phyloP scores from a whole-genome alignment of 2,329 filamentous ascomycete species.

The Pseudopyricularia javanii region DNA sequence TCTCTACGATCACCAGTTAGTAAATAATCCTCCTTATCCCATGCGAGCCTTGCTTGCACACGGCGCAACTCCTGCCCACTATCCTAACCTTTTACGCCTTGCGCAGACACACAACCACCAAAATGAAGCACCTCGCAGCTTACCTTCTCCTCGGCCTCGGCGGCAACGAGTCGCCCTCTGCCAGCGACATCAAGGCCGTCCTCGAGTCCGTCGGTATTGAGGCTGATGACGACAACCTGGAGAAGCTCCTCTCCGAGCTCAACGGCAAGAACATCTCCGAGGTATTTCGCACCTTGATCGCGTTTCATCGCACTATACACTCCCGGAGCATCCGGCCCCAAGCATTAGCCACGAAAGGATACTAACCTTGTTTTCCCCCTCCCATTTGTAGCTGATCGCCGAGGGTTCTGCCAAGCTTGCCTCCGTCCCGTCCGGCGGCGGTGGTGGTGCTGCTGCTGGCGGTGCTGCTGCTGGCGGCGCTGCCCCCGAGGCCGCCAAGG shows the following conservation, averaged over 20 bases:
- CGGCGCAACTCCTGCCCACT: not conserved
- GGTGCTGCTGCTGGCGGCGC: slow-evolving; percentile 56
- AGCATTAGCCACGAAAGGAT: too few relatives aligned
- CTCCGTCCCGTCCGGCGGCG: slow-evolving; percentile 89
- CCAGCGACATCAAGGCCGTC: slow-evolving; percentile 74
- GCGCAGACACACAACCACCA: slow-evolving; percentile 25
- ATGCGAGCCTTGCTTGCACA: too few relatives aligned
- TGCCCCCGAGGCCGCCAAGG: slow-evolving; percentile 49
- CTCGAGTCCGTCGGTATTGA: slow-evolving; percentile 93
- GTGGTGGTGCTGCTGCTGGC: slow-evolving; percentile 56
- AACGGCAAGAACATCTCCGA: slow-evolving; percentile 86
- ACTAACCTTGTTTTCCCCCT: not conserved
- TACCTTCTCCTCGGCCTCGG: slow-evolving; percentile 94
- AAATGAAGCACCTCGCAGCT: slow-evolving; percentile 99
- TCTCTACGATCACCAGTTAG: slow-evolving; percentile 38
- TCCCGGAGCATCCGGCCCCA: too few relatives aligned
- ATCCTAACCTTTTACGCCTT: not conserved
- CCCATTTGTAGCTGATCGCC: slow-evolving; percentile 61
- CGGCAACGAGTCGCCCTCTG: slow-evolving; percentile 83
- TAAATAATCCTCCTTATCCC: too few relatives aligned
- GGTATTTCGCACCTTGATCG: too few relatives aligned
- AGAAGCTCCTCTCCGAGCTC: slow-evolving; percentile 80
- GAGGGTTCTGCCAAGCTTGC: slow-evolving; percentile 89
- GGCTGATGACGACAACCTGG: slow-evolving; percentile 76
- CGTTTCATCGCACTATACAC: too few relatives aligned